A percentile compares a stretch with the other conserved stretches of the same genome.
These are phyloP conservation scores for Raffaelea arxii DNA, from an alignment of 2,329 filamentous ascomycete species.

Conservation along the genomic window DNA sequence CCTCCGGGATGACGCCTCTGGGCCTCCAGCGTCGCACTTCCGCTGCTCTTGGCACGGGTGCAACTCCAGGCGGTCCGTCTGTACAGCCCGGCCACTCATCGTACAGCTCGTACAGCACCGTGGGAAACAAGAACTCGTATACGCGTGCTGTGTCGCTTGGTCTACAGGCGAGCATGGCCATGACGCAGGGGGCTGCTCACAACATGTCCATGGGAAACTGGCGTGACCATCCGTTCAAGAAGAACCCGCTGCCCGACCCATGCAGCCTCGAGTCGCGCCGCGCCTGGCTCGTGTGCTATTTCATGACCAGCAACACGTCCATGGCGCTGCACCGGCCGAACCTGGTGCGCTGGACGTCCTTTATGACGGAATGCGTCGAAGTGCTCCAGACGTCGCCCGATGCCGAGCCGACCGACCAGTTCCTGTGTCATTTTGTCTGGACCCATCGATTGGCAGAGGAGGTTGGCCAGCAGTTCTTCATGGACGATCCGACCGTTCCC, in stretches of 20 bases:
- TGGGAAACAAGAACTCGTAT: too few relatives aligned
- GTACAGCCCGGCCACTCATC: not conserved
- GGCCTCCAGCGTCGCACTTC: not conserved
- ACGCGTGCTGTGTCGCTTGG: too few relatives aligned
- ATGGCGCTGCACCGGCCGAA: constrained; percentile 53
- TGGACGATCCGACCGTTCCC: constrained; percentile 51
- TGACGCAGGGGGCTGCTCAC: too few relatives aligned
- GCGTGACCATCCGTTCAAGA: constrained; percentile 32
- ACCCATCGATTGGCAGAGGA: constrained; percentile 58
- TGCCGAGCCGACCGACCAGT: constrained; percentile 45
- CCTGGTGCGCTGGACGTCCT: constrained; percentile 48
- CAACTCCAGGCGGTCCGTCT: too few relatives aligned
- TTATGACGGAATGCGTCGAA: constrained; percentile 51
- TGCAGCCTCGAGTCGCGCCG: constrained; percentile 45
- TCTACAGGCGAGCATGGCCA: not conserved
- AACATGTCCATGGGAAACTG: constrained; percentile 17
- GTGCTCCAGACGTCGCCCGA: constrained; percentile 43
- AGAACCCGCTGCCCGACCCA: constrained; percentile 37
- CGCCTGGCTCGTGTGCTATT: constrained; percentile 51
- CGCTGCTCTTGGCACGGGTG: not conserved
- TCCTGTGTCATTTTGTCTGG: constrained; percentile 49
- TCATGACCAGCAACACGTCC: constrained; percentile 47
- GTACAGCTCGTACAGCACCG: not conserved
- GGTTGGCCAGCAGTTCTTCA: constrained; percentile 53
- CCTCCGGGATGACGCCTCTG: not conserved